These are phyloP conservation scores for Coniochaeta sp. DNA, from an alignment of 2,329 filamentous ascomycete genomes.

Conservation along the genomic window DNA sequence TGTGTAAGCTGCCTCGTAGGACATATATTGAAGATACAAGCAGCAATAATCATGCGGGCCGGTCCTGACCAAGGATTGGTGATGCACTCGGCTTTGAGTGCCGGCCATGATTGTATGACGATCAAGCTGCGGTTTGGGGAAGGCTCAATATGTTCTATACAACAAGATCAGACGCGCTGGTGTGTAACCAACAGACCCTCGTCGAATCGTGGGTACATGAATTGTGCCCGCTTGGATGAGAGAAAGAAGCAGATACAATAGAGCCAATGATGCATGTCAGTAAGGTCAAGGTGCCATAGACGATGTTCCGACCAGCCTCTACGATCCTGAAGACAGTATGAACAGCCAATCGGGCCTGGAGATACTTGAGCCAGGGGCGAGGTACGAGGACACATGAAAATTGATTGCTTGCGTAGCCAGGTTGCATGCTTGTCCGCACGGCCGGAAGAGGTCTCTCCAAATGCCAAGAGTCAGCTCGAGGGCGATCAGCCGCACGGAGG, in stretches of 20 bases:
- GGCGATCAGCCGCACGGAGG: neutral
- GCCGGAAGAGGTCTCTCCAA: neutral
- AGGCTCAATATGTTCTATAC: neutral
- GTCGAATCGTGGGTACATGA: neutral
- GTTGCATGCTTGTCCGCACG: neutral
- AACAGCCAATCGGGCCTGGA: neutral
- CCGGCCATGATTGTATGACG: neutral
- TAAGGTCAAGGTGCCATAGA: neutral
- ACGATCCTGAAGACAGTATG: neutral
- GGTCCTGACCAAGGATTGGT: neutral
- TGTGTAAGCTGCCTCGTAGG: neutral
- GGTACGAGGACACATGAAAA: neutral
- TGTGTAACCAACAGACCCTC: neutral
- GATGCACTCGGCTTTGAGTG: neutral
- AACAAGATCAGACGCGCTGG: neutral
- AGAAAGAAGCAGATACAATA: neutral
- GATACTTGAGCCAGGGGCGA: neutral
- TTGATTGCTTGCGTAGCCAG: neutral
- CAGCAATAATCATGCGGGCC: neutral
- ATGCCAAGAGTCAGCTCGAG: neutral
- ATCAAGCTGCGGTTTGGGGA: neutral
- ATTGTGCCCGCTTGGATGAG: neutral
- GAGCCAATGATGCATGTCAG: neutral
- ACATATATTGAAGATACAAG: neutral
- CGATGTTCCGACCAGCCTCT: neutral